These are phyloP conservation scores for barley (Hordeum vulgare) DNA, from an alignment of 176 grass and related monocot species.

Conservation along the genomic window DNA sequence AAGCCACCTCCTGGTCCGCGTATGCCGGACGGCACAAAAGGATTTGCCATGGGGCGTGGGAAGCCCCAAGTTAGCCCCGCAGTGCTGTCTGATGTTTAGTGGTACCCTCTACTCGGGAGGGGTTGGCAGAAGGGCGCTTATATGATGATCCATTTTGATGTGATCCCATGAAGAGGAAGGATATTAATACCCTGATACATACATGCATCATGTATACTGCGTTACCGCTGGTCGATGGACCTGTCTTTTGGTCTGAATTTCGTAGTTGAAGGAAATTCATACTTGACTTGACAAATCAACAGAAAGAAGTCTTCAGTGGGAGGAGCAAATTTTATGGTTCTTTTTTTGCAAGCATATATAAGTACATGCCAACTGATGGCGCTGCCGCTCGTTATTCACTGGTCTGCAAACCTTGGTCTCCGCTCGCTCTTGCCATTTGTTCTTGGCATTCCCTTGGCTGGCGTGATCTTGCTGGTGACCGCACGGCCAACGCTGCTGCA, in stretches of 20 bases:
- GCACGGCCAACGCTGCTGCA: neutral
- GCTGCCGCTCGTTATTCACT: neutral
- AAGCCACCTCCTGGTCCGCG: constrained; percentile 88
- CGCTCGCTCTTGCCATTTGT: neutral
- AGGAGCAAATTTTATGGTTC: neutral
- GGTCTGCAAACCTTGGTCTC: neutral
- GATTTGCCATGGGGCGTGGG: constrained; percentile 84
- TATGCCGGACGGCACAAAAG: constrained; percentile 95
- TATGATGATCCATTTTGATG: constrained; percentile 32
- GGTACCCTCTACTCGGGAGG: neutral
- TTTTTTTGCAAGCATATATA: neutral
- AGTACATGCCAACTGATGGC: neutral
- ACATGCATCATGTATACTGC: constrained; percentile 38
- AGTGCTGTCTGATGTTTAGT: neutral
- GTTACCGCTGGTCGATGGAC: neutral
- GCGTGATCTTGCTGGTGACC: neutral
- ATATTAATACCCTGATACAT: constrained; percentile 5
- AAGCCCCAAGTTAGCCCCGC: constrained; percentile 34
- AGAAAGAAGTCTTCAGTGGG: neutral
- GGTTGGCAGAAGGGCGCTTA: neutral
- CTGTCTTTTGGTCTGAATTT: constrained; percentile 14
- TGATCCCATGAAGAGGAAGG: neutral
- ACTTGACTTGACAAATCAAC: neutral
- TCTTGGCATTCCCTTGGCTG: neutral
- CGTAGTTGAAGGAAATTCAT: neutral